A percentile compares a stretch with the other conserved stretches of the same genome.
Conservation (phyloP, 2,329 filamentous ascomycete species). For the Coleophoma crateriformis region DNA sequence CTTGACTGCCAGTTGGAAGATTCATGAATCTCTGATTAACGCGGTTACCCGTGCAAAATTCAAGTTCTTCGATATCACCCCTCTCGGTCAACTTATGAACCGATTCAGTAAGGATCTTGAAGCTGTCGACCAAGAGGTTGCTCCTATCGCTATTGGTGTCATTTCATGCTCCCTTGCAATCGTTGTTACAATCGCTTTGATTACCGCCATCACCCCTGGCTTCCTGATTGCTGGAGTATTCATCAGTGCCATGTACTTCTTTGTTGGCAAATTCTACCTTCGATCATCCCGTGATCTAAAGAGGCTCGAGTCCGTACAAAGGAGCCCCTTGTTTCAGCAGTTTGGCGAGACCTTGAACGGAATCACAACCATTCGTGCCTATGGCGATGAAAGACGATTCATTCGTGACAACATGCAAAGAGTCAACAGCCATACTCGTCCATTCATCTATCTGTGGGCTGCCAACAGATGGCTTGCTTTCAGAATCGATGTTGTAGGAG, state of each 20-base stretch:
- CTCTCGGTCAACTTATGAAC: slow-evolving; percentile 95
- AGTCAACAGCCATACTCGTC: slow-evolving; percentile 86
- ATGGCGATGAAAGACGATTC: slow-evolving; percentile 89
- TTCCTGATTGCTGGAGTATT: slow-evolving; percentile 85
- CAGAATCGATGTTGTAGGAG: slow-evolving; percentile 83
- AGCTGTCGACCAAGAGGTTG: slow-evolving; percentile 91
- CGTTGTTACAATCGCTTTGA: slow-evolving; percentile 80
- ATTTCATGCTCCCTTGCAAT: slow-evolving; percentile 62
- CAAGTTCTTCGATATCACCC: slow-evolving; percentile 96
- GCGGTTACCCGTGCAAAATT: slow-evolving; percentile 86
- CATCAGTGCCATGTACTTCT: slow-evolving; percentile 76
- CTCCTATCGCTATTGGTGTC: slow-evolving; percentile 77
- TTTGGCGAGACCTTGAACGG: slow-evolving; percentile 94
- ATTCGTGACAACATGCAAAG: slow-evolving; percentile 83
- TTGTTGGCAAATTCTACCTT: slow-evolving; percentile 84
- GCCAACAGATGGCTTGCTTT: slow-evolving; percentile 96
- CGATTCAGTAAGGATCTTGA: slow-evolving; percentile 97
- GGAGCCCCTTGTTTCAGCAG: slow-evolving; percentile 94
- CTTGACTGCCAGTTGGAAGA: slow-evolving; percentile 75
- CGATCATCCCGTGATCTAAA: slow-evolving; percentile 93
- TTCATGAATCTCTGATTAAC: slow-evolving; percentile 74
- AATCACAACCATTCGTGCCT: slow-evolving; percentile 94
- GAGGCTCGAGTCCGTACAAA: slow-evolving; percentile 86
- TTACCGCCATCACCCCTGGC: slow-evolving; percentile 81
- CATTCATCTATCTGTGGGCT: slow-evolving; percentile 95